Evolutionary conservation across 2,329 filamentous ascomycete species (phyloP).

Genomic region (Clonostachys sp.): DNA sequence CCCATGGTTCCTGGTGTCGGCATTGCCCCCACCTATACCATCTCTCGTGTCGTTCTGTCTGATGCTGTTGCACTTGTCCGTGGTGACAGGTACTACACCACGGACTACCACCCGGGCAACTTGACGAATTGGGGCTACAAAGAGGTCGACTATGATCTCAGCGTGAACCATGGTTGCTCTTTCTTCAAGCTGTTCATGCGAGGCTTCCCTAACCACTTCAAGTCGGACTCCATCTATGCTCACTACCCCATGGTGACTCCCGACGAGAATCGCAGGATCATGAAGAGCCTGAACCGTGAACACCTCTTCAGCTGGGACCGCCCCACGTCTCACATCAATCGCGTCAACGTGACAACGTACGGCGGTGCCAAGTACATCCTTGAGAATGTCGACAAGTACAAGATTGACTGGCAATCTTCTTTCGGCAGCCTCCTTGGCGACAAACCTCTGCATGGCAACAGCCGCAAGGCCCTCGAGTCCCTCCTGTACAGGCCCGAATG

Average conservation of each 20-base stretch:
- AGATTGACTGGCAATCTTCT: conserved; percentile 46
- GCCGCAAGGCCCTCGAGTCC: conserved; percentile 48
- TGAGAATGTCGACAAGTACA: conserved; percentile 56
- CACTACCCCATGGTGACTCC: conserved; percentile 73
- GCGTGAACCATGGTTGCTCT: conserved; percentile 74
- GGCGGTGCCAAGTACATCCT: conserved; percentile 58
- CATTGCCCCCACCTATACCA: conserved; percentile 71
- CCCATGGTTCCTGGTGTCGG: conserved; percentile 72
- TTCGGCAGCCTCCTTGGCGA: conserved; percentile 49
- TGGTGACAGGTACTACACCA: conserved; percentile 74
- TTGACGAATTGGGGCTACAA: conserved; percentile 83
- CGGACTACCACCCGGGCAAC: conserved; percentile 68
- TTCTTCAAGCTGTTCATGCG: conserved; percentile 81
- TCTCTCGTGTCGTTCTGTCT: conserved; percentile 71
- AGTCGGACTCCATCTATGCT: conserved; percentile 72
- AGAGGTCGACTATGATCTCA: conserved; percentile 67
- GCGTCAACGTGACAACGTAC: conserved; percentile 56
- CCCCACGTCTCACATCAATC: conserved; percentile 45
- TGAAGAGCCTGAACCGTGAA: conserved; percentile 61
- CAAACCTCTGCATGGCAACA: conserved; percentile 37
- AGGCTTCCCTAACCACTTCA: conserved; percentile 78
- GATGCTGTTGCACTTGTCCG: conserved; percentile 77
- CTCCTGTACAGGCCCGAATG: conserved; percentile 60
- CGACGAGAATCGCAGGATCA: conserved; percentile 65
- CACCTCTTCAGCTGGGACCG: conserved; percentile 66